Conservation (phyloP, 2,329 filamentous ascomycete genomes). For the Fusarium papillatum region DNA sequence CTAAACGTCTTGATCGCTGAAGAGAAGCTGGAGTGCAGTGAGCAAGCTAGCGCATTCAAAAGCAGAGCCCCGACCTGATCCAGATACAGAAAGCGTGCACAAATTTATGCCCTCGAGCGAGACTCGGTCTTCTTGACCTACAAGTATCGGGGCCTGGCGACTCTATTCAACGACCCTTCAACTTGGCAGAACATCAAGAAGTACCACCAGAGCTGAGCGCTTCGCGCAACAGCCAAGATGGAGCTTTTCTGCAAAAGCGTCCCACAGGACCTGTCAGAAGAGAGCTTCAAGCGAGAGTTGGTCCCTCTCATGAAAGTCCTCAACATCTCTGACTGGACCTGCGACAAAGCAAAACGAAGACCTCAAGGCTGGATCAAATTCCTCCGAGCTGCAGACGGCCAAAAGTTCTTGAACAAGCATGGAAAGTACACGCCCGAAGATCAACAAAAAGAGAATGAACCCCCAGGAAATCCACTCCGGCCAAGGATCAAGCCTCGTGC, state of each 20-base stretch:
- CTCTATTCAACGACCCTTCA: not conserved
- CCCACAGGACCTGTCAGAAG: slow-evolving; percentile 55
- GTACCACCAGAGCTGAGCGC: not conserved
- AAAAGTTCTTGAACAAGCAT: slow-evolving; percentile 56
- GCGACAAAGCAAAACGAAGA: slow-evolving; percentile 55
- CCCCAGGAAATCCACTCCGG: not conserved
- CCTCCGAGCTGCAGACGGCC: slow-evolving; percentile 53
- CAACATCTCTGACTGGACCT: slow-evolving; percentile 57
- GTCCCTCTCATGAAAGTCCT: slow-evolving; percentile 55
- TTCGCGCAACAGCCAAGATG: slow-evolving; percentile 48
- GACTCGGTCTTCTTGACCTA: not conserved
- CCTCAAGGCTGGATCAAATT: slow-evolving; percentile 58
- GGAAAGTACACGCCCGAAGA: slow-evolving; percentile 39
- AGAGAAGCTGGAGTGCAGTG: not conserved
- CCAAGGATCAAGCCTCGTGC: slow-evolving; percentile 13
- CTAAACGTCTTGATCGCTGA: not conserved
- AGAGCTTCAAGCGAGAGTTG: slow-evolving; percentile 54
- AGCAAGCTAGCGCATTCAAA: not conserved
- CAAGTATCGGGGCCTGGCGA: not conserved
- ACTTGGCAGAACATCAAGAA: not conserved
- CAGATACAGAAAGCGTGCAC: not conserved
- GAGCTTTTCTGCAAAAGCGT: slow-evolving; percentile 61
- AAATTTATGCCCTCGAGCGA: not conserved
- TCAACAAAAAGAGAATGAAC: slow-evolving; percentile 11
- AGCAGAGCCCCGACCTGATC: not conserved